Evolutionary conservation across 108 stramenopile species (phyloP), one percentile per base, ranked within the genome.

Genomic region (Cyclotella cryptica): DNA sequence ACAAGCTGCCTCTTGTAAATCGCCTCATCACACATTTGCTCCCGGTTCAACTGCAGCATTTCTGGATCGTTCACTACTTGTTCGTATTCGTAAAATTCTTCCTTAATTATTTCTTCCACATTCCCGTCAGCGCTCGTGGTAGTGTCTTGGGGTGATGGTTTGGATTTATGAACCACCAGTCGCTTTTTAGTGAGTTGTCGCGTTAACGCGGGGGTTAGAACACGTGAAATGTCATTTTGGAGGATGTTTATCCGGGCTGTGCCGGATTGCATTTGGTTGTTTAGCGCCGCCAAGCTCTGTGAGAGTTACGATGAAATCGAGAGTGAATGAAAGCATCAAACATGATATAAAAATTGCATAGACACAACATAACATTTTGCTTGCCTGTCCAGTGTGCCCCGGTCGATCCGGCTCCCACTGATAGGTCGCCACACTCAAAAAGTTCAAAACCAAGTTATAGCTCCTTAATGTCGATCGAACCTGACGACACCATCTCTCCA

Each of bases 321-420:
- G 29, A 40, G 11, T 44, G 42, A 27, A 21, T 7, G 45, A 35
- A 35, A 35, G 60, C 6, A 35, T 6, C 35, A 57, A 57, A 57
- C 24, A 57, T 26, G 55, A n/a, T 49, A 49, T 3, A 49, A 49
- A n/a, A 49, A 3, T 19, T 49, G 8, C 45, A 35, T 8, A 26
- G 41, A 64, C 29, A 41, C 17, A 41, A 18, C 14, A 52, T 47
- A 21, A 46, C 0, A 46, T 46, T 10, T 18, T 10, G 8, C 64
- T 44, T 42, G 45, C 64, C 68, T 78, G 69, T 12, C 60, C 67
- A 10, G 67, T 69, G 53, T 78, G 55, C 42, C 77, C 77, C n/a
- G 77, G 77, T 30, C 77, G 62, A 35, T 78, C 77, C 21, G 77
- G 77, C 30, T 78, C 77, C 77, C 77, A 78, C 45, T 78, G 77